Evolutionary conservation across 306 rosid genomes (phyloP).

Genomic region (Medicago arabica): DNA sequence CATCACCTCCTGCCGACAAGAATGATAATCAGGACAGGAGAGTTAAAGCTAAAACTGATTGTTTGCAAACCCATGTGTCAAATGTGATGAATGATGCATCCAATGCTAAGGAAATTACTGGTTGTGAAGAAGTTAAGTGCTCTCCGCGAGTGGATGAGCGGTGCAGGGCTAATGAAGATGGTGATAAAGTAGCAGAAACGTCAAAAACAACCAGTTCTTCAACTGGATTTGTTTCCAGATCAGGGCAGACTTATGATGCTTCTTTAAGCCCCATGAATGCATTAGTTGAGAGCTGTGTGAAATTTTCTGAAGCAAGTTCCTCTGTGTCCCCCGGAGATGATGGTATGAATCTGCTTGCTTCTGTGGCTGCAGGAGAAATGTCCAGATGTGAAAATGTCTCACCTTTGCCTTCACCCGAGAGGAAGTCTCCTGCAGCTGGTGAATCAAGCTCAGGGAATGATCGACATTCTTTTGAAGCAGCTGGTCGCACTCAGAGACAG

Average conservation of each 20-base stretch:
- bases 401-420: conserved; percentile 62
- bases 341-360: conserved; percentile 89
- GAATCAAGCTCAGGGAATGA: conserved; percentile 53
- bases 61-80: conserved; percentile 46
- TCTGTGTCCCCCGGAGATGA: conserved; percentile 68
- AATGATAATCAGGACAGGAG: conserved; percentile 62
- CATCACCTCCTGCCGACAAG: conserved; percentile 73
- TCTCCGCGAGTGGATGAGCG: conserved; percentile 58
- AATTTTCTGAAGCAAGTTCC: conserved; percentile 68
- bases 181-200: conserved; percentile 49
- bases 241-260: conserved; percentile 64
- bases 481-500: conserved; percentile 37
- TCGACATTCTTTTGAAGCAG: conserved; percentile 46
- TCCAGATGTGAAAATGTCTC: conserved; percentile 68
- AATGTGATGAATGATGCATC: conserved; percentile 60
- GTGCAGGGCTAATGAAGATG: conserved; percentile 52
- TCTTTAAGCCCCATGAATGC: conserved; percentile 82
- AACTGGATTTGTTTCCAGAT: conserved; percentile 57
- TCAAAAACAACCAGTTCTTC: conserved; percentile 55
- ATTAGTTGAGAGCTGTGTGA: conserved; percentile 82
- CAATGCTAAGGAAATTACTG: conserved; percentile 57
- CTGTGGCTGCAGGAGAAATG: conserved; percentile 87
- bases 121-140: conserved; percentile 62
- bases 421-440: conserved; percentile 55
- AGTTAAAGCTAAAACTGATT: conserved; percentile 60